These are phyloP conservation scores for Cutaneotrichosporon sp. DNA, from an alignment of 1,284 basidiomycete genomes.

Conservation along the genomic window DNA sequence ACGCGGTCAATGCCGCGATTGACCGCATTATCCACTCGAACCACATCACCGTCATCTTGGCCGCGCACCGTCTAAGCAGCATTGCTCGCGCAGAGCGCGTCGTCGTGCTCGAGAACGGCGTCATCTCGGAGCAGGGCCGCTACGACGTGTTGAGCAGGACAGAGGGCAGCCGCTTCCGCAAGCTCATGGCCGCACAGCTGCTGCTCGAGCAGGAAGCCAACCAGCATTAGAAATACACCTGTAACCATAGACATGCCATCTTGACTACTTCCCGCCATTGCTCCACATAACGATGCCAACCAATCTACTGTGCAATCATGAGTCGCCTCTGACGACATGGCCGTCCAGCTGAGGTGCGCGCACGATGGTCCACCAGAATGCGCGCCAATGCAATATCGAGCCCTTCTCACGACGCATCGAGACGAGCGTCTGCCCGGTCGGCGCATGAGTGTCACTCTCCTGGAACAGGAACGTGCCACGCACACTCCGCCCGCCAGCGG, in stretches of 20 bases:
- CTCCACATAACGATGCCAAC: neutral
- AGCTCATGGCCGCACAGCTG: slow-evolving; percentile 82
- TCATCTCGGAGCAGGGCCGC: slow-evolving; percentile 77
- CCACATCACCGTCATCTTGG: slow-evolving; percentile 81
- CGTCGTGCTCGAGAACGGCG: slow-evolving; percentile 81
- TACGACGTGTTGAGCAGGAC: slow-evolving; percentile 64
- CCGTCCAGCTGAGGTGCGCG: slow-evolving; percentile 38
- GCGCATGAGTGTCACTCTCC: slow-evolving; percentile 37
- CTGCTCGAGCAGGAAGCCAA: slow-evolving; percentile 38
- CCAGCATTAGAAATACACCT: neutral
- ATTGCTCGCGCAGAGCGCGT: slow-evolving; percentile 81
- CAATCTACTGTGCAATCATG: neutral
- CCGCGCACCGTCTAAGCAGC: slow-evolving; percentile 81
- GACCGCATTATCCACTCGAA: slow-evolving; percentile 75
- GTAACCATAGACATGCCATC: slow-evolving; percentile 2
- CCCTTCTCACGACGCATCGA: slow-evolving; percentile 47
- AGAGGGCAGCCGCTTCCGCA: slow-evolving; percentile 71
- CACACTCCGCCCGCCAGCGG: slow-evolving; percentile 43
- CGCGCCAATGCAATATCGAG: slow-evolving; percentile 49
- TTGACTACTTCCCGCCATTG: neutral
- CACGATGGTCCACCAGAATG: slow-evolving; percentile 50
- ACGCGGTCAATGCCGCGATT: slow-evolving; percentile 79
- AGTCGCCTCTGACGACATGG: slow-evolving; percentile 44
- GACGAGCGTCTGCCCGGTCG: slow-evolving; percentile 38
- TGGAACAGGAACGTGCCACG: slow-evolving; percentile 36